These are phyloP conservation scores for Phytopythium vexans DNA, from an alignment of 352 stramenopile species.

Conservation along the genomic window DNA sequence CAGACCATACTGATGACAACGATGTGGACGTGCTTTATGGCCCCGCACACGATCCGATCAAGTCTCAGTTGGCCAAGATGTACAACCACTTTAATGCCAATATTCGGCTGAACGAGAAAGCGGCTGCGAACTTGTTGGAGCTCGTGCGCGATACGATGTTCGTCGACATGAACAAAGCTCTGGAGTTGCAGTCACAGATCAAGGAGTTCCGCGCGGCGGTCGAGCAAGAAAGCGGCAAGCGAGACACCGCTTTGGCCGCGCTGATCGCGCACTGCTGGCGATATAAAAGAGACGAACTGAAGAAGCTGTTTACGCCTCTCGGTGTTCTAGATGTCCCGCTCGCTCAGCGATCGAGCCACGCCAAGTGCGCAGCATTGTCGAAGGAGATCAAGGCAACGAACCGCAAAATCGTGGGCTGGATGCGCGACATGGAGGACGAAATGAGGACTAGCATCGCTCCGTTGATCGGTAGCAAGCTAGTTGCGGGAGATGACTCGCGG, in stretches of 20 bases:
- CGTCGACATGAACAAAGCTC: not conserved
- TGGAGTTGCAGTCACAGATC: not conserved
- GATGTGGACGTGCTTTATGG: too few relatives aligned
- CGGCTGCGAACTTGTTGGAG: not conserved
- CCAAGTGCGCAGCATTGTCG: slow-evolving; percentile 8
- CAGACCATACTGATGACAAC: too few relatives aligned
- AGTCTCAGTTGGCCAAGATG: too few relatives aligned
- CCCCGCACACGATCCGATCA: too few relatives aligned
- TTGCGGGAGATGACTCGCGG: too few relatives aligned
- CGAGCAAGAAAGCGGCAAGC: slow-evolving; percentile 21
- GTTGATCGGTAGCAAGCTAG: too few relatives aligned
- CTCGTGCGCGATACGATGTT: not conserved
- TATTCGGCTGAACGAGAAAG: slow-evolving; percentile 1
- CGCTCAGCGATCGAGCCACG: slow-evolving; percentile 8
- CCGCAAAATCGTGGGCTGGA: not conserved
- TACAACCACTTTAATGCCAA: too few relatives aligned
- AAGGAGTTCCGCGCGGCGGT: slow-evolving; percentile 25
- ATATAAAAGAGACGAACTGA: not conserved
- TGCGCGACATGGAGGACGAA: not conserved
- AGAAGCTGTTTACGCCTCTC: slow-evolving; percentile 4
- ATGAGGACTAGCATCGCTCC: too few relatives aligned
- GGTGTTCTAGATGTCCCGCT: slow-evolving; percentile 1
- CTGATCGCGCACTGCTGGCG: slow-evolving; percentile 31
- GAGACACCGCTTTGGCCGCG: slow-evolving; percentile 38
- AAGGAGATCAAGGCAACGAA: slow-evolving; percentile 6